Evolutionary conservation across 176 grass and related monocot species (phyloP).

Genomic region (Zizania latifolia): DNA sequence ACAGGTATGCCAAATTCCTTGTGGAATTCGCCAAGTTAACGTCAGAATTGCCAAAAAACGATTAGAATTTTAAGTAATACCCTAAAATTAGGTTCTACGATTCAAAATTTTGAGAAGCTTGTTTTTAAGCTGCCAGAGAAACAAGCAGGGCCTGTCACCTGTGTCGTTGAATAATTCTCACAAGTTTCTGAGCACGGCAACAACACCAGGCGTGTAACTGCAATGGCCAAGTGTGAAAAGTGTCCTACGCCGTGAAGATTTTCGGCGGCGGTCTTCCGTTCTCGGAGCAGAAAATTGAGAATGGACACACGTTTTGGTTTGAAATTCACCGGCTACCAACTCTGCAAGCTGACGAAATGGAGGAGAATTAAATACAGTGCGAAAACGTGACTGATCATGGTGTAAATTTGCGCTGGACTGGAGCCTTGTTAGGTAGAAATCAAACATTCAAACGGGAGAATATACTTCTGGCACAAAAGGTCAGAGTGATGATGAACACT

Average conservation of each 20-base stretch:
- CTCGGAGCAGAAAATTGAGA: neutral
- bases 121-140: too few relatives aligned
- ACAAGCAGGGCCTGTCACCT: too few relatives aligned
- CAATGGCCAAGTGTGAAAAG: slow-evolving; percentile 6
- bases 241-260: neutral
- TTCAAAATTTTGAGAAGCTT: too few relatives aligned
- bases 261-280: neutral
- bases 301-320: slow-evolving; percentile 21
- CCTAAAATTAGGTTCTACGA: too few relatives aligned
- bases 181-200: neutral
- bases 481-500: neutral
- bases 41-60: too few relatives aligned
- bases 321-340: neutral
- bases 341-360: neutral
- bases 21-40: neutral
- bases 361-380: neutral
- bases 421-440: neutral
- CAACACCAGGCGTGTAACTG: neutral
- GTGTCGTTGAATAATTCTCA: neutral
- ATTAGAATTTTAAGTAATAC: too few relatives aligned
- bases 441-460: neutral
- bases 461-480: neutral
- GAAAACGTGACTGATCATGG: slow-evolving; percentile 8
- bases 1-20: neutral
- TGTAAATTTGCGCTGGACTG: neutral